Conservation (phyloP, 1,139 yeast genomes). For the Magnusiomyces tetraspermus region DNA sequence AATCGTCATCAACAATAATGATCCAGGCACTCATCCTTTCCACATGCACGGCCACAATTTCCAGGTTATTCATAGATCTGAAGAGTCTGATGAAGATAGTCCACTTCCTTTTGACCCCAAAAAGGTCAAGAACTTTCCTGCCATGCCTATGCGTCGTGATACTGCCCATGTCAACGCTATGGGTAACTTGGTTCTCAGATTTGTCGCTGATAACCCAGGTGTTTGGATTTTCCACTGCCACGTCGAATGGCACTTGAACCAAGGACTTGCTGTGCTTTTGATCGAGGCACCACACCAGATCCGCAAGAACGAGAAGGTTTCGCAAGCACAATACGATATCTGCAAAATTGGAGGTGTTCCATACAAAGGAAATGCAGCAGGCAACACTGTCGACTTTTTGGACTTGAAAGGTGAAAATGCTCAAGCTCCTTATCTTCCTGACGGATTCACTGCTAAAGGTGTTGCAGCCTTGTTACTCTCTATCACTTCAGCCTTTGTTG, state of each 20-base stretch:
- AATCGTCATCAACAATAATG: conserved; percentile 58
- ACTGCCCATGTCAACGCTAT: conserved; percentile 56
- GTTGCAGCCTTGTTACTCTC: conserved; percentile 80
- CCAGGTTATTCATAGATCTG: conserved; percentile 55
- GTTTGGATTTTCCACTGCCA: conserved; percentile 94
- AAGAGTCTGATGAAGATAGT: conserved; percentile 38
- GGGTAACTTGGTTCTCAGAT: conserved; percentile 56
- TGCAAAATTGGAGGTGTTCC: conserved; percentile 49
- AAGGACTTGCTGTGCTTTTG: conserved; percentile 65
- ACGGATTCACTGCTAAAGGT: conserved; percentile 85
- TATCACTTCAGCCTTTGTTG: conserved; percentile 66
- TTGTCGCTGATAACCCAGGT: conserved; percentile 78
- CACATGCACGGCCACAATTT: conserved; percentile 76
- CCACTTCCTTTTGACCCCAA: conserved; percentile 43
- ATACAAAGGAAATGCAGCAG: conserved; percentile 78
- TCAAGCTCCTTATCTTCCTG: conserved; percentile 58
- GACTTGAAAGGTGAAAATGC: conserved; percentile 64
- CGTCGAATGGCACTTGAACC: conserved; percentile 88
- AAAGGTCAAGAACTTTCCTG: conserved; percentile 50
- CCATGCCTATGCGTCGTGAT: conserved; percentile 57
- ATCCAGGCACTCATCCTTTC: conserved; percentile 77
- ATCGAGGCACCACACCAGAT: conserved; percentile 67
- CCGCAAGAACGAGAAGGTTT: conserved; percentile 39
- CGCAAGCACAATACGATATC: conserved; percentile 48
- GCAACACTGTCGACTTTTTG: conserved; percentile 48